Conservation (phyloP, 2,329 filamentous ascomycete species). For the Trichocomaceae sp. region DNA sequence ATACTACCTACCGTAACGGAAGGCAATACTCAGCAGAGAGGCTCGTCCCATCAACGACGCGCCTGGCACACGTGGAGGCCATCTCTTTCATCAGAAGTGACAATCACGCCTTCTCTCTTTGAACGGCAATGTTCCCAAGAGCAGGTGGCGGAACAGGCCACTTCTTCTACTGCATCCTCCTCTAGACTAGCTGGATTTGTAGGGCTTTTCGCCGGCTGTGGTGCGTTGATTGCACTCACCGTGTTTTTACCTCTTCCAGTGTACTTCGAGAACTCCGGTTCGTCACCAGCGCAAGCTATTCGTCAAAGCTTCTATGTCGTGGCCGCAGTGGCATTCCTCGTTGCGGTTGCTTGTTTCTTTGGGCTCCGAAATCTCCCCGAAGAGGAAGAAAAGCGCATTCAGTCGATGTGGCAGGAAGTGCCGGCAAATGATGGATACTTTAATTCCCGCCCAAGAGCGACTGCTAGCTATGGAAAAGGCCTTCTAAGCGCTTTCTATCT, state of each 20-base stretch:
- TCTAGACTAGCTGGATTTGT: conserved; percentile 77
- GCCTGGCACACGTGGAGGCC: conserved; percentile 32
- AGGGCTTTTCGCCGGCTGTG: conserved; percentile 85
- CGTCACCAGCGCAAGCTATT: conserved; percentile 67
- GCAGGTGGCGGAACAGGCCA: conserved; percentile 4
- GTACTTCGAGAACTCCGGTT: conserved; percentile 65
- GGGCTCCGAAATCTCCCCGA: conserved; percentile 64
- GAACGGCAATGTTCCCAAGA: conserved; percentile 14
- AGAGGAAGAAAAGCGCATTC: conserved; percentile 71
- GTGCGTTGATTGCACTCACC: conserved; percentile 74
- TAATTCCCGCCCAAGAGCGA: neutral
- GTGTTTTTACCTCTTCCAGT: conserved; percentile 85
- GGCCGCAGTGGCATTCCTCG: conserved; percentile 60
- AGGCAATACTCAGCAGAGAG: conserved; percentile 17
- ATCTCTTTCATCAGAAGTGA: conserved; percentile 54
- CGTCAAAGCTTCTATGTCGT: conserved; percentile 85
- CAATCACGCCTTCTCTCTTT: conserved; percentile 50
- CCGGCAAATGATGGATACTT: neutral
- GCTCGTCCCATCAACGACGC: conserved; percentile 15
- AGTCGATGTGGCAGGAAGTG: conserved; percentile 37
- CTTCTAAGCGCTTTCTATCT: conserved; percentile 59
- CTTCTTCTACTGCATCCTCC: conserved; percentile 36
- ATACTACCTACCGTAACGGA: conserved; percentile 68
- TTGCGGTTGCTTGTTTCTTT: conserved; percentile 69
- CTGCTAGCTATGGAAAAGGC: conserved; percentile 41